A percentile compares a stretch with the other conserved stretches of the same genome.
Evolutionary conservation across 441 rosid species (phyloP).

Genomic region (Erodium texanum): DNA sequence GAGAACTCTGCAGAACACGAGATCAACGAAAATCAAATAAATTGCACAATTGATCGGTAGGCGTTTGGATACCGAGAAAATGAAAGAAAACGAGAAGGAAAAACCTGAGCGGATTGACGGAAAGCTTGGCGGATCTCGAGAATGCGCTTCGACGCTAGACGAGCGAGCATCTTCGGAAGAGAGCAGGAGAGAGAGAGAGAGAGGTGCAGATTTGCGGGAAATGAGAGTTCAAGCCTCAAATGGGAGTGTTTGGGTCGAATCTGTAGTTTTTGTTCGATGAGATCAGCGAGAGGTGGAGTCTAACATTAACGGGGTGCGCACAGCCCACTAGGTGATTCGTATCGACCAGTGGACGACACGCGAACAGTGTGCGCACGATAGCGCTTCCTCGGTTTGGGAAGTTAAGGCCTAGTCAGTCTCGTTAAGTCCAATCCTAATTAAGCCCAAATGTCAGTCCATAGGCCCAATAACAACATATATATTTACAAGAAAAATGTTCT

Average conservation of each 20-base stretch:
- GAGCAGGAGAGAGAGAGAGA: constrained; percentile 7
- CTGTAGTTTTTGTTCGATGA: no score
- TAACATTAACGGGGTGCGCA: constrained; percentile 10
- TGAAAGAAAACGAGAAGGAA: constrained; percentile 7
- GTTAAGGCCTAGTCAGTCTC: no score
- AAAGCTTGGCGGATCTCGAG: constrained; percentile 73
- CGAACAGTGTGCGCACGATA: constrained; percentile 1
- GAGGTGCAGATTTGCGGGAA: background rate
- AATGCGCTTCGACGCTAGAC: constrained; percentile 63
- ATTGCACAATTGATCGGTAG: constrained; percentile 12
- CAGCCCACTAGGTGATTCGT: constrained; percentile 19
- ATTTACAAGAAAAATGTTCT: no score
- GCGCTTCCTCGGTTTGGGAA: no score
- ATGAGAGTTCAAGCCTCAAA: no score
- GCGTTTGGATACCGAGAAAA: constrained; percentile 14
- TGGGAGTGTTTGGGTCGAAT: no score
- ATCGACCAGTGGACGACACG: constrained; percentile 4
- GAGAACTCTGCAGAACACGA: constrained; percentile 32
- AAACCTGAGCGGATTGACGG: constrained; percentile 60
- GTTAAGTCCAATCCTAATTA: no score
- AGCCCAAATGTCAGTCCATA: no score
- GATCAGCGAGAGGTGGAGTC: no score
- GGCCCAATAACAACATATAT: no score
- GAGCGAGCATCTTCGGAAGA: constrained; percentile 58
- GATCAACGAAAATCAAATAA: background rate